Evolutionary conservation across 768 basidiomycete species (phyloP).

Genomic region (Boletus tomentosulus): DNA sequence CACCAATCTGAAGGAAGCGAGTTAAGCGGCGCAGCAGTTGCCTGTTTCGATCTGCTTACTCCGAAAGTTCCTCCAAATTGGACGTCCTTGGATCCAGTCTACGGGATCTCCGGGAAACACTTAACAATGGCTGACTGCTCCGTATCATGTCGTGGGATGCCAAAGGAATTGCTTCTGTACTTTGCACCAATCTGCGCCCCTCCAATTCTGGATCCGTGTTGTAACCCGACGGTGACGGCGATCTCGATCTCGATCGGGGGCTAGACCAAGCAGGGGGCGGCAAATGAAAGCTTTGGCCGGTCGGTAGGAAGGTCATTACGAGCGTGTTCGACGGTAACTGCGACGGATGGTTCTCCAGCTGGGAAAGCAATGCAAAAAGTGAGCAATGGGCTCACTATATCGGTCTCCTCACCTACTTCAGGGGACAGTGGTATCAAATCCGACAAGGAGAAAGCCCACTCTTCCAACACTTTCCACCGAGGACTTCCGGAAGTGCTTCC

Average conservation of each 20-base stretch:
- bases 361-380: conserved; percentile 2
- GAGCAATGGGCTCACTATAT: conserved; percentile 8
- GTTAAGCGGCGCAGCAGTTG: not conserved
- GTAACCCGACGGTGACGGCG: conserved; percentile 64
- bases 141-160: conserved; percentile 19
- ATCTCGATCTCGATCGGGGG: conserved; percentile 31
- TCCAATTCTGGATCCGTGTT: conserved; percentile 69
- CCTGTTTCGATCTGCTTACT: conserved; percentile 42
- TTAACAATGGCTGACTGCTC: conserved; percentile 10
- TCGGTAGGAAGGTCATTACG: conserved; percentile 60
- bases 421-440: conserved; percentile 55
- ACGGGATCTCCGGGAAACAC: conserved; percentile 21
- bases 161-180: conserved; percentile 12
- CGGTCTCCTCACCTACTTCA: conserved; percentile 45
- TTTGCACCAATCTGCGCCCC: conserved; percentile 39
- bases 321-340: conserved; percentile 72
- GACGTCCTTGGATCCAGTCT: conserved; percentile 42
- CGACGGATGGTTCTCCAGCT: conserved; percentile 38
- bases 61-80: conserved; percentile 64
- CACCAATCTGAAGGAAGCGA: conserved; percentile 39
- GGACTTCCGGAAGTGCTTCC: conserved; percentile 17
- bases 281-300: conserved; percentile 56
- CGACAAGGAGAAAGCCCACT: conserved; percentile 61
- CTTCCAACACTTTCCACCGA: conserved; percentile 62
- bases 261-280: conserved; percentile 34